phyloP scores from a whole-genome alignment of 2,329 filamentous ascomycete species.

The Trichoderma polysporum region DNA sequence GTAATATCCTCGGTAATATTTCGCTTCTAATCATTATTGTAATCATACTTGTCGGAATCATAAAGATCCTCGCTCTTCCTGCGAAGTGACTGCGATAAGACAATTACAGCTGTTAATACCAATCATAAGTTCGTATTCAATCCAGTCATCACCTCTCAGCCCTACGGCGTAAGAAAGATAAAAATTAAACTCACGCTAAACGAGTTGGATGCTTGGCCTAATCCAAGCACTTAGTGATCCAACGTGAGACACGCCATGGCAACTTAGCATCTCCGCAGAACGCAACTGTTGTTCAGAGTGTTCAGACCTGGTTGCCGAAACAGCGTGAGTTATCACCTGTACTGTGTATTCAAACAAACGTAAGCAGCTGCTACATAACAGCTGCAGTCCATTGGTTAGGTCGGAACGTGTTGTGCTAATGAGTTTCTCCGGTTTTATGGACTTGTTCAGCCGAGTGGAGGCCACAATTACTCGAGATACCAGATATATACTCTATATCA shows the following conservation, averaged over 20 bases:
- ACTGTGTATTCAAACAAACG: neutral
- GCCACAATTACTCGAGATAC: neutral
- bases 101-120: neutral
- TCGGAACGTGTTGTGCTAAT: neutral
- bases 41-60: too few species aligned
- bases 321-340: neutral
- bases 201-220: too few species aligned
- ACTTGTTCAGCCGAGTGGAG: neutral
- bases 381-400: neutral
- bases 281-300: neutral
- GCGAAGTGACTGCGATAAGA: too few species aligned
- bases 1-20: too few species aligned
- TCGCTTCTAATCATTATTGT: too few species aligned
- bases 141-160: neutral
- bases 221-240: neutral
- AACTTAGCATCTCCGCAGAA: neutral
- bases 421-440: neutral
- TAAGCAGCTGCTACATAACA: neutral
- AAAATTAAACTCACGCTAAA: too few species aligned
- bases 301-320: neutral
- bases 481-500: neutral
- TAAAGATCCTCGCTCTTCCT: too few species aligned
- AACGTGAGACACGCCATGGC: conserved; percentile 7
- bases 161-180: neutral
- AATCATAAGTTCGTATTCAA: too few species aligned